These are phyloP conservation scores for Nemania sp. DNA, from an alignment of 2,329 filamentous ascomycete genomes.

Conservation along the genomic window DNA sequence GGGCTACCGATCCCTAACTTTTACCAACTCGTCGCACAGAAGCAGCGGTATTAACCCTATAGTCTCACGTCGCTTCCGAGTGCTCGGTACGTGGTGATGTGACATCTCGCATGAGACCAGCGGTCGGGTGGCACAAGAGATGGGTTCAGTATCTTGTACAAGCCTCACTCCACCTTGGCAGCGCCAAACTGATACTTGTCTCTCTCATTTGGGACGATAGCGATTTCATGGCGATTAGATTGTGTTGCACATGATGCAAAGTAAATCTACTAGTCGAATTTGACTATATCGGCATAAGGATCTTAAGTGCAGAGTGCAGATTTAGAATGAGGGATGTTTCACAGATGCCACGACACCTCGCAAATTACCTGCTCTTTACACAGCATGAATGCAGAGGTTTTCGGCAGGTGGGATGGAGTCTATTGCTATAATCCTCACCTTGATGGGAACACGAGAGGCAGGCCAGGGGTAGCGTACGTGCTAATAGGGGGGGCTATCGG, in stretches of 20 bases:
- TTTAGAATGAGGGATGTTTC: slow-evolving; percentile 9
- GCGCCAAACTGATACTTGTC: not conserved
- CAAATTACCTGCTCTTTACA: slow-evolving; percentile 24
- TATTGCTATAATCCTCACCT: not conserved
- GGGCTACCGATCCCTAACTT: not conserved
- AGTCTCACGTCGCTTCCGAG: slow-evolving; percentile 22
- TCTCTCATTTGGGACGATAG: not conserved
- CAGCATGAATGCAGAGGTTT: slow-evolving; percentile 24
- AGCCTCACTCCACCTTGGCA: not conserved
- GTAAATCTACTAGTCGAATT: not conserved
- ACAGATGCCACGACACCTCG: slow-evolving; percentile 21
- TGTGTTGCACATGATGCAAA: slow-evolving; percentile 8
- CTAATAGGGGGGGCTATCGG: too few relatives aligned
- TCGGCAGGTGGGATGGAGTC: slow-evolving; percentile 3
- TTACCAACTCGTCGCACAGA: slow-evolving; percentile 15
- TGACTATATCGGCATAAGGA: not conserved
- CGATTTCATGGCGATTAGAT: slow-evolving; percentile 9
- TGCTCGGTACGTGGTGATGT: slow-evolving; percentile 27
- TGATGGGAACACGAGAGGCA: slow-evolving; percentile 7
- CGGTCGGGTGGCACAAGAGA: slow-evolving; percentile 1
- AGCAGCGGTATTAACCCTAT: not conserved
- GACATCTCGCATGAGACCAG: slow-evolving; percentile 9
- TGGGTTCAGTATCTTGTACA: slow-evolving; percentile 4
- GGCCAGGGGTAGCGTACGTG: slow-evolving; percentile 12
- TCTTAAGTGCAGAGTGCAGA: slow-evolving; percentile 5